Conservation (phyloP, 768 basidiomycete species). For the Lyophyllum semitale region DNA sequence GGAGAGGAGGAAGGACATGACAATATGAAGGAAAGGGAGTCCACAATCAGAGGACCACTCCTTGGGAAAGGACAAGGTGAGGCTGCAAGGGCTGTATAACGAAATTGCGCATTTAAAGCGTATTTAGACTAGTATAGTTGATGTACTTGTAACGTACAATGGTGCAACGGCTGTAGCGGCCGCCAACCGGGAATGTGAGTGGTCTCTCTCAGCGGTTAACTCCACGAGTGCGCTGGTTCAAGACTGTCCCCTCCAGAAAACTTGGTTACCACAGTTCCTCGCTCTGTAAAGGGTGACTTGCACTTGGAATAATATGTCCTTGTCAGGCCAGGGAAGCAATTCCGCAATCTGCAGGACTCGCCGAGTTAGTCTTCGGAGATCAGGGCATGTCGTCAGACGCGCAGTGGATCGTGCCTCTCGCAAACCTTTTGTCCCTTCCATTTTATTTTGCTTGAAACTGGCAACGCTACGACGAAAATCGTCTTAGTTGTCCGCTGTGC, state of each 20-base stretch:
- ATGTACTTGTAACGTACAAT: conserved; percentile 30
- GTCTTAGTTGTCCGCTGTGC: no score
- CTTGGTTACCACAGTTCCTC: conserved; percentile 80
- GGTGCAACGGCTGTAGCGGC: conserved; percentile 82
- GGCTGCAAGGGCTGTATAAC: background rate
- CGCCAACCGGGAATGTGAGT: conserved; percentile 79
- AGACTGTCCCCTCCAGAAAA: conserved; percentile 94
- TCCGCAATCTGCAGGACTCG: conserved; percentile 84
- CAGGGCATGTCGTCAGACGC: conserved; percentile 85
- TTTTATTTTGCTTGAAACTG: no score
- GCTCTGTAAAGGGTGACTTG: conserved; percentile 60
- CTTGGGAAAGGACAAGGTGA: background rate
- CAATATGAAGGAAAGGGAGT: conserved; percentile 3
- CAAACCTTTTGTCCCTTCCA: conserved; percentile 64
- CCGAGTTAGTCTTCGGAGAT: conserved; percentile 94
- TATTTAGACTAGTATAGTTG: background rate
- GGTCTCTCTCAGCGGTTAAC: conserved; percentile 60
- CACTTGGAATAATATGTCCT: conserved; percentile 83
- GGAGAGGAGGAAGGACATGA: conserved; percentile 35
- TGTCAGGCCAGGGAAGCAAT: conserved; percentile 91
- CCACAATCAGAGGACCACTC: background rate
- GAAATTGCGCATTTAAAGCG: no score
- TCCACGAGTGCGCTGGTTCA: conserved; percentile 87
- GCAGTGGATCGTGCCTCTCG: conserved; percentile 72
- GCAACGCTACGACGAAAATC: no score